Conservation (phyloP, 192 early-diverging fungal species). For the Coemansia sp. region DNA sequence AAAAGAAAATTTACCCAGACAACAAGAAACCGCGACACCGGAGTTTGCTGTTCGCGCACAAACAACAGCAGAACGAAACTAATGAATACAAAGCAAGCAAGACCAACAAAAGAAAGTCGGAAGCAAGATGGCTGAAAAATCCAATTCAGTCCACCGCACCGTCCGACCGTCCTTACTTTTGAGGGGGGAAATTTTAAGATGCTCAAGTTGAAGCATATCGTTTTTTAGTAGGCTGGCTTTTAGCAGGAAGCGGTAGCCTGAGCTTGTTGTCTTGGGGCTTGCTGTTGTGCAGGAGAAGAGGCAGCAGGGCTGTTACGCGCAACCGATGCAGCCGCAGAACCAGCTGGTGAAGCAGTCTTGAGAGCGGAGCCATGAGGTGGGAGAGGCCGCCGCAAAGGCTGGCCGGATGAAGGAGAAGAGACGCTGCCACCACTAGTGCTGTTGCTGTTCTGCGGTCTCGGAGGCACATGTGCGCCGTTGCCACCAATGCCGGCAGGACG, state of each 20-base stretch:
- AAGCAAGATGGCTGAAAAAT: too few species aligned
- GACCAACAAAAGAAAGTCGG: too few species aligned
- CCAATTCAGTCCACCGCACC: too few species aligned
- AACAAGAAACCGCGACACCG: too few species aligned
- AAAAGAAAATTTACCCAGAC: too few species aligned
- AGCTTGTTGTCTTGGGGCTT: neutral
- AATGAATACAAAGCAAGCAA: too few species aligned
- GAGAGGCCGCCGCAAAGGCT: conserved; percentile 6
- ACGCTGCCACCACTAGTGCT: neutral
- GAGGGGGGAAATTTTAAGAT: too few species aligned
- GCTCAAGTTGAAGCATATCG: too few species aligned
- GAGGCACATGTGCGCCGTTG: neutral
- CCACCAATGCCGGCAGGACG: neutral
- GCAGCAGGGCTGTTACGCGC: neutral
- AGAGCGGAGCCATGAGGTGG: neutral
- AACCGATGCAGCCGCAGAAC: too few species aligned
- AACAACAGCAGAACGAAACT: too few species aligned
- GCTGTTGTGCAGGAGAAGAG: conserved; percentile 1
- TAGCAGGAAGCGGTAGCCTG: conserved; percentile 8
- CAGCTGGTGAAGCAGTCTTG: neutral
- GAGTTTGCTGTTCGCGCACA: too few species aligned
- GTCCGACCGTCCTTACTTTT: too few species aligned
- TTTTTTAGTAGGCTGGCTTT: neutral
- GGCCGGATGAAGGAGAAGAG: neutral
- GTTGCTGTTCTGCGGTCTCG: neutral